Evolutionary conservation across 1,284 basidiomycete genomes (phyloP).

Genomic region (Ustilago trichophora): DNA sequence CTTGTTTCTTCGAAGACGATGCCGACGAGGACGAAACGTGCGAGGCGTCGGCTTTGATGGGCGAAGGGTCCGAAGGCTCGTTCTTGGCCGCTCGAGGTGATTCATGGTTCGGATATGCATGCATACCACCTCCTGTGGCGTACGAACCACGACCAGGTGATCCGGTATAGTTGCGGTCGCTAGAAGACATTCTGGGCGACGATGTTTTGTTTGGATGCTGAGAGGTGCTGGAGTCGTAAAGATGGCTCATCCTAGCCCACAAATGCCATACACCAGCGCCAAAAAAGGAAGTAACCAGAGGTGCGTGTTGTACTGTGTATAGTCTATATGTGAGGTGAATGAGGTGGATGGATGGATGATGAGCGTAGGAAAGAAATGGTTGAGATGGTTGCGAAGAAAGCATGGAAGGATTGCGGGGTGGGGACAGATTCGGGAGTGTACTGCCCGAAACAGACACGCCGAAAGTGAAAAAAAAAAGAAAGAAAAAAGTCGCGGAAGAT

Average conservation of each 20-base stretch:
- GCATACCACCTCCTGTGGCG: not conserved
- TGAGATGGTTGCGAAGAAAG: no score
- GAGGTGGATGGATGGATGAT: no score
- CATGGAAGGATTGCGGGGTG: no score
- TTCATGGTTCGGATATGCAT: not conserved
- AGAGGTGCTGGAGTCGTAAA: conserved; percentile 1
- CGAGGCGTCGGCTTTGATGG: conserved; percentile 31
- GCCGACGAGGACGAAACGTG: conserved; percentile 7
- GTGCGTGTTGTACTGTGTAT: no score
- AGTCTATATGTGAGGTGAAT: no score
- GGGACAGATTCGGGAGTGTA: no score
- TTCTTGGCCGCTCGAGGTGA: conserved; percentile 14
- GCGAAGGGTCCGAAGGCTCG: conserved; percentile 29
- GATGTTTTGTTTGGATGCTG: not conserved
- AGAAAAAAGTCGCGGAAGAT: no score
- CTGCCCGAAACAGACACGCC: no score
- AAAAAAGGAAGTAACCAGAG: no score
- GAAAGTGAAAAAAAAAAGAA: no score
- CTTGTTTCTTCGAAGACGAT: conserved; percentile 2
- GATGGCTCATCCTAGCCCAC: conserved; percentile 4
- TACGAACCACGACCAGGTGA: conserved; percentile 7
- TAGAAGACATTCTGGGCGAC: conserved; percentile 5
- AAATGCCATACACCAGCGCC: no score
- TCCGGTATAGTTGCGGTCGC: conserved; percentile 7
- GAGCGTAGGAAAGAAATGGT: no score